A percentile compares a stretch with the other conserved stretches of the same genome.
These are phyloP conservation scores for Diaporthe sp. DNA, from an alignment of 2,329 filamentous ascomycete genomes.

Conservation along the genomic window DNA sequence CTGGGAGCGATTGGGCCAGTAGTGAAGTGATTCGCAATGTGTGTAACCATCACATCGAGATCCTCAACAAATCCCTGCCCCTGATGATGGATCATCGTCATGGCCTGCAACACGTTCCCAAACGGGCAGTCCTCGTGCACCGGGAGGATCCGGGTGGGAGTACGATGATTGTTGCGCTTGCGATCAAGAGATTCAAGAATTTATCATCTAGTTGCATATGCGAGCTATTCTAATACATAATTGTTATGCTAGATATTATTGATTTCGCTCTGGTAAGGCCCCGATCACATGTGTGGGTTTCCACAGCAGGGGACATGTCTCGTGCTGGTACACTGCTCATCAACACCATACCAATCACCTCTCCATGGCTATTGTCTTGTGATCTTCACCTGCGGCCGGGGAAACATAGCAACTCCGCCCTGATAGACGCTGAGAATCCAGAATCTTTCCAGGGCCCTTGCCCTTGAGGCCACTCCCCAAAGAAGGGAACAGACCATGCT, in stretches of 20 bases:
- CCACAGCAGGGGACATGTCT: neutral
- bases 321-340: neutral
- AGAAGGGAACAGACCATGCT: too few relatives aligned
- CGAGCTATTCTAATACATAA: neutral
- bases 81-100: neutral
- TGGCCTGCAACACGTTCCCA: neutral
- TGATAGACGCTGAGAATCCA: neutral
- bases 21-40: neutral
- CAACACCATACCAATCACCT: neutral
- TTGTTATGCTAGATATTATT: neutral
- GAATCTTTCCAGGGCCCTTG: neutral
- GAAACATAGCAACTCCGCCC: neutral
- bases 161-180: neutral
- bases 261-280: neutral
- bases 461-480: too few relatives aligned
- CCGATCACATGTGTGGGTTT: neutral
- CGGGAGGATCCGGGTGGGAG: neutral
- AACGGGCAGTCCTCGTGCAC: neutral
- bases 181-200: neutral
- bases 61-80: neutral
- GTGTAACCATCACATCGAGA: neutral
- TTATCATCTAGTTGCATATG: neutral
- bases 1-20: neutral
- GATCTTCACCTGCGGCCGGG: neutral
- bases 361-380: neutral